Percentiles rank a stretch among this genome's conserved stretches.
These are phyloP conservation scores for Hymenoscyphus linearis DNA, from an alignment of 2,329 filamentous ascomycete genomes.

Conservation along the genomic window DNA sequence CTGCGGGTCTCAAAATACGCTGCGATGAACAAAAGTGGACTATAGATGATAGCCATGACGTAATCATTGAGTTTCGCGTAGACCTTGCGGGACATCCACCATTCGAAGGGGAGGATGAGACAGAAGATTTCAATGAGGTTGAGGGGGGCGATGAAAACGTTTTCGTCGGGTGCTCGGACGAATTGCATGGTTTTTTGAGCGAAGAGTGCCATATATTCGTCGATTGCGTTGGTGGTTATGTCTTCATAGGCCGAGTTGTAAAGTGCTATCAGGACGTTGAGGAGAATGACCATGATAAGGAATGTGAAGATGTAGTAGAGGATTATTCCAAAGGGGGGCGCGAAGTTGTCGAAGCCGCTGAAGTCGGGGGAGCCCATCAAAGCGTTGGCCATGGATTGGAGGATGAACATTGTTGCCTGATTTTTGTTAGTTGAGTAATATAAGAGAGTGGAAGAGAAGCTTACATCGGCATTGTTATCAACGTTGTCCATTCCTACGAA, in stretches of 20 bases:
- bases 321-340: conserved; percentile 86
- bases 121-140: conserved; percentile 86
- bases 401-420: conserved; percentile 65
- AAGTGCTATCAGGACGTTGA: conserved; percentile 94
- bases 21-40: conserved; percentile 73
- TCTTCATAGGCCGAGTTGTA: conserved; percentile 95
- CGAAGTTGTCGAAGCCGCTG: conserved; percentile 79
- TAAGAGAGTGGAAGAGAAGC: not conserved
- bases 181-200: conserved; percentile 95
- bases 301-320: conserved; percentile 98
- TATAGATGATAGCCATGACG: conserved; percentile 83
- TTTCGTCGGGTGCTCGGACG: conserved; percentile 92
- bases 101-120: conserved; percentile 79
- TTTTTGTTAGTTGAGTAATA: not conserved
- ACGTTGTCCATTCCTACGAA: conserved; percentile 88
- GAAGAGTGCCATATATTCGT: conserved; percentile 93
- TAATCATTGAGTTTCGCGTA: conserved; percentile 84
- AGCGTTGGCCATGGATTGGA: conserved; percentile 80
- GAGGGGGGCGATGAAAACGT: conserved; percentile 94
- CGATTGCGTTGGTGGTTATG: conserved; percentile 76
- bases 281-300: conserved; percentile 86
- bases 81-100: conserved; percentile 74
- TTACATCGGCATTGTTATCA: conserved; percentile 55
- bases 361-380: conserved; percentile 93
- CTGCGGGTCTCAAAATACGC: conserved; percentile 65